These are phyloP conservation scores for Hura crepitans DNA, from an alignment of 441 rosid species.

Conservation along the genomic window DNA sequence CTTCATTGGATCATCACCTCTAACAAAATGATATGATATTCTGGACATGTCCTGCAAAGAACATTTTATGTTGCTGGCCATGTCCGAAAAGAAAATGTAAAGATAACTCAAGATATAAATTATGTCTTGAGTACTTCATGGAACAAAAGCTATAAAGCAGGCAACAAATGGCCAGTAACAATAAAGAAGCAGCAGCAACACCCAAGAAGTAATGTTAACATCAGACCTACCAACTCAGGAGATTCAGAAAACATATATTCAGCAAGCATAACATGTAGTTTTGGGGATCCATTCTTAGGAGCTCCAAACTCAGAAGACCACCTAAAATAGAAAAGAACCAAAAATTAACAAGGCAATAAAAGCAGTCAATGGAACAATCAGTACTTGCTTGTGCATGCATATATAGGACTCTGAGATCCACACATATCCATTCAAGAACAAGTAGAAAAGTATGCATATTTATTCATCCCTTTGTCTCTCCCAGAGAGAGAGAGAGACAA, in stretches of 20 bases:
- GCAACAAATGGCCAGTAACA: not conserved
- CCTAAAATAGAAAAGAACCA: slow-evolving; percentile 39
- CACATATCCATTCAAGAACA: not conserved
- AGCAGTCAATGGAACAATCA: not conserved
- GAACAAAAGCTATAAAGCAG: slow-evolving; percentile 4
- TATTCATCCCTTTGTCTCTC: not conserved
- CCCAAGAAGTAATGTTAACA: slow-evolving; percentile 2
- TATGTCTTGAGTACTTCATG: not conserved
- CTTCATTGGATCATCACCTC: slow-evolving; percentile 66
- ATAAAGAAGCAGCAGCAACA: not conserved
- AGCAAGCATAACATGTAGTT: slow-evolving; percentile 76
- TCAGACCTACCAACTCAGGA: slow-evolving; percentile 75
- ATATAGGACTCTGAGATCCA: not conserved
- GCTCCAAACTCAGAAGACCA: slow-evolving; percentile 89
- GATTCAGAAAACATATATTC: slow-evolving; percentile 85
- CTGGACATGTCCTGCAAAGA: slow-evolving; percentile 77
- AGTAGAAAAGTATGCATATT: not conserved
- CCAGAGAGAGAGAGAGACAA: not conserved
- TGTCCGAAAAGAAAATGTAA: slow-evolving; percentile 7
- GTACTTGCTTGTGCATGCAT: not conserved
- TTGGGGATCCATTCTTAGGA: slow-evolving; percentile 57
- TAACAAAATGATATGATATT: slow-evolving; percentile 77
- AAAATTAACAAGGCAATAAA: not conserved
- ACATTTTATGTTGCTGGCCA: slow-evolving; percentile 8
- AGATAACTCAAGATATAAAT: slow-evolving; percentile 8